Evolutionary conservation across 768 basidiomycete species (phyloP).

Genomic region (Trametes elegans): DNA sequence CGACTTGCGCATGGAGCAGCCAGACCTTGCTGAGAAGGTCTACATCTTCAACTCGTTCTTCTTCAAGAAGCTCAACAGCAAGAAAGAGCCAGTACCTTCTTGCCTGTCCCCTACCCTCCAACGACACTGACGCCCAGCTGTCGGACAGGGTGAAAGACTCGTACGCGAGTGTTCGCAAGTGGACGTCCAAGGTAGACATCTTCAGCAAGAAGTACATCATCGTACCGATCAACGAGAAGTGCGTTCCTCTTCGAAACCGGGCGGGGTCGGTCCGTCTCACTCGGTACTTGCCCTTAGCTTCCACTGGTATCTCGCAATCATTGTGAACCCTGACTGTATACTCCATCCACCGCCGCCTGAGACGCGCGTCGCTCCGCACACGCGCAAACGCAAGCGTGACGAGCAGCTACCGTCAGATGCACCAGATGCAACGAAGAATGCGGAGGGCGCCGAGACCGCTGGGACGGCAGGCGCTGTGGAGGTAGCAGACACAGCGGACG

Average conservation of each 20-base stretch:
- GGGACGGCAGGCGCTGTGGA: too few relatives aligned
- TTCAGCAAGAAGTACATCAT: slow-evolving; percentile 93
- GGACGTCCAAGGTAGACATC: slow-evolving; percentile 87
- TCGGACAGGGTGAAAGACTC: slow-evolving; percentile 53
- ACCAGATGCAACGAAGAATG: too few relatives aligned
- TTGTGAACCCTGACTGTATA: slow-evolving; percentile 72
- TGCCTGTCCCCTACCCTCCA: too few relatives aligned
- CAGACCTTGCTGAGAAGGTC: slow-evolving; percentile 65
- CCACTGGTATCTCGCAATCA: slow-evolving; percentile 97
- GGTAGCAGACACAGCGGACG: too few relatives aligned
- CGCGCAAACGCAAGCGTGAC: slow-evolving; percentile 30
- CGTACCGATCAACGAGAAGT: slow-evolving; percentile 98
- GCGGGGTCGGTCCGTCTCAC: neutral
- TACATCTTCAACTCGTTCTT: slow-evolving; percentile 98
- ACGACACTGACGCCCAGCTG: too few relatives aligned
- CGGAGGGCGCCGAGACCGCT: too few relatives aligned
- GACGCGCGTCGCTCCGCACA: slow-evolving; percentile 12
- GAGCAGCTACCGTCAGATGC: slow-evolving; percentile 1
- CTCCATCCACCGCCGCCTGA: slow-evolving; percentile 46
- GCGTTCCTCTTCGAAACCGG: slow-evolving; percentile 24
- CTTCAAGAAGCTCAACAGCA: slow-evolving; percentile 87
- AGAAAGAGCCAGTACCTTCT: slow-evolving; percentile 40
- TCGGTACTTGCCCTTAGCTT: slow-evolving; percentile 45
- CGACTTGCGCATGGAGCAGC: slow-evolving; percentile 51
- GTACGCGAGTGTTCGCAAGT: slow-evolving; percentile 86